A percentile compares a stretch with the other conserved stretches of the same genome.
Evolutionary conservation across 768 basidiomycete genomes (phyloP).

Genomic region (Hebeloma cylindrosporum): DNA sequence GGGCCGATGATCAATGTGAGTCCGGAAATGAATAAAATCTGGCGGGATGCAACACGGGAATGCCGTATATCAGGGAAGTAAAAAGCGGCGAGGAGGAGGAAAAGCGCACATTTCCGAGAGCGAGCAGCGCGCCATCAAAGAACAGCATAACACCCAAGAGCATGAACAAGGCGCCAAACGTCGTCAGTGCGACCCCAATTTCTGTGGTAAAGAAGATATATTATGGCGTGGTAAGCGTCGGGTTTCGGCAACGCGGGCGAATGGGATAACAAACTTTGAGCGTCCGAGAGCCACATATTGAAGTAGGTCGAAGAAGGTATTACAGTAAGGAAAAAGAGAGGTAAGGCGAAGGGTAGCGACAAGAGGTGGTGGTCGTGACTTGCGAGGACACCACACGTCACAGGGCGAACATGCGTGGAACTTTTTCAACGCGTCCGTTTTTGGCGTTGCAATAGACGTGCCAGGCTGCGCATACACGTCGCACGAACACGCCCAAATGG

Average conservation of each 20-base stretch:
- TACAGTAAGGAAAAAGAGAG: conserved; percentile 7
- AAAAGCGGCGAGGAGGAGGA: not conserved
- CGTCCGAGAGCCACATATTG: conserved; percentile 67
- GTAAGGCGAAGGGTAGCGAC: conserved; percentile 1
- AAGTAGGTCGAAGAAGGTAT: conserved; percentile 9
- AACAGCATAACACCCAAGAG: conserved; percentile 93
- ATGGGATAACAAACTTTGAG: conserved; percentile 49
- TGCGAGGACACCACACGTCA: conserved; percentile 11
- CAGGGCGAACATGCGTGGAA: too few species aligned
- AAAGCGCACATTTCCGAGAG: conserved; percentile 85
- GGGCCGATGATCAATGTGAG: conserved; percentile 97
- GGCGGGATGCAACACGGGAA: not conserved
- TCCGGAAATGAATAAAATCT: conserved; percentile 94
- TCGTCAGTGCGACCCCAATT: conserved; percentile 95
- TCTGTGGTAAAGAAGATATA: conserved; percentile 44
- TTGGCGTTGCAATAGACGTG: too few species aligned
- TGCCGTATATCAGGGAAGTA: not conserved
- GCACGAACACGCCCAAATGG: too few species aligned
- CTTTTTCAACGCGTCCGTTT: too few species aligned
- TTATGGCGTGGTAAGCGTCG: too few species aligned
- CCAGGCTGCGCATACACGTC: too few species aligned
- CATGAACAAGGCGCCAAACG: conserved; percentile 95
- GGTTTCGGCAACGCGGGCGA: conserved; percentile 4
- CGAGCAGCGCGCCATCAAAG: conserved; percentile 94
- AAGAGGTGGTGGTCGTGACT: not conserved